Base-by-base conservation (phyloP, 2,329 filamentous ascomycete species). In the Anisogramma anomala region DNA sequence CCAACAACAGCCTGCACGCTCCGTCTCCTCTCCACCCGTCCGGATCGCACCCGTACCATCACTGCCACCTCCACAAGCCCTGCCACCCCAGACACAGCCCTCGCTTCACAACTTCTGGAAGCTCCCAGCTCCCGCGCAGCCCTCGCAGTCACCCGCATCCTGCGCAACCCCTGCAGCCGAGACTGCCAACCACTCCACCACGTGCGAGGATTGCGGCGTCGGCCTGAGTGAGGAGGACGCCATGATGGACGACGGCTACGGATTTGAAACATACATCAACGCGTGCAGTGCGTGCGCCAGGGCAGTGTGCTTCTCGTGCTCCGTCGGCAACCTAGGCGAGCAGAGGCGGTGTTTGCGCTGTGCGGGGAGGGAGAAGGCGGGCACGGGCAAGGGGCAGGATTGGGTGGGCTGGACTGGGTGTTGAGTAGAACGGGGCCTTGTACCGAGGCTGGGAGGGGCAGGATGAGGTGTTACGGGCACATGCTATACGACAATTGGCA, bases 31-130 rank as follows among this genome's bases (percentile, higher is more conserved):
- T 43, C 50, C 17, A 36, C 15, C 48, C 49, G 33, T 30, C 41
- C 14, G 32, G 30, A 35, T 40, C 18, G 34, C 53, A 13, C 23
- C 26, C n/a, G 33, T 43, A 33, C 34, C 38, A 15, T 40, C 22
- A 14, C 26, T 32, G 32, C 23, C 39, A 37, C 26, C 52, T 22
- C 30, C 48, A 42, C 14, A 48, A 7, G 22, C 51, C 39, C 37
- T 30, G 28, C 50, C 17, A 36, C 35, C n/a, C 18, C 44, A 42
- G 36, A 54, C 41, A 17, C 74, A 79, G 53, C 61, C 65, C 3
- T 76, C 70, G 0, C 61, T 80, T 0, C 74, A 79, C 55, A 70
- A 62, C 30, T 80, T 79, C 58, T 81, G 74, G 74, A 65, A 66
- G n/a, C 63, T 79, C 11, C 65, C 62, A 2, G 60, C 62, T 0